Conservation (phyloP, 2,329 filamentous ascomycete species). For the Stemphylium lycopersici region DNA sequence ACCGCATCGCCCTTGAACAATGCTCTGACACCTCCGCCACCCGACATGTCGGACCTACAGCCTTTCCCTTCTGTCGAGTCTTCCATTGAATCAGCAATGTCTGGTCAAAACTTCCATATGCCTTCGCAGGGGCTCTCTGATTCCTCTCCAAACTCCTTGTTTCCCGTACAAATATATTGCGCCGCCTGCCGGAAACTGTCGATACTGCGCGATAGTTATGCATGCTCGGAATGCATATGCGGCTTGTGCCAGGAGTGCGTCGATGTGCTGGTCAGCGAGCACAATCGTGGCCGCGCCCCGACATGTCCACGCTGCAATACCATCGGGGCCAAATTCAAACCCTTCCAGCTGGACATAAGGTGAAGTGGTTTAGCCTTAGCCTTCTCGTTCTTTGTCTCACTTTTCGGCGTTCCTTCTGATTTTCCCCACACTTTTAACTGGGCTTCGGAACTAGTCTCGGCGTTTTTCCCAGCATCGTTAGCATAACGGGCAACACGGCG, state of each 20-base stretch:
- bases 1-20: slow-evolving; percentile 91
- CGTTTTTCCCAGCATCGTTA: slow-evolving; percentile 18
- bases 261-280: slow-evolving; percentile 76
- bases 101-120: slow-evolving; percentile 70
- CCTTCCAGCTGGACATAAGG: slow-evolving; percentile 82
- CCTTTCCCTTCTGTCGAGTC: slow-evolving; percentile 92
- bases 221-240: slow-evolving; percentile 95
- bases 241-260: slow-evolving; percentile 90
- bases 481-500: slow-evolving; percentile 29
- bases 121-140: slow-evolving; percentile 58
- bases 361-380: slow-evolving; percentile 50
- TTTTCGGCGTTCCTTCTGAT: slow-evolving; percentile 18
- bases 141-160: slow-evolving; percentile 63
- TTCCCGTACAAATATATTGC: slow-evolving; percentile 83
- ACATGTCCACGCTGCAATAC: slow-evolving; percentile 79
- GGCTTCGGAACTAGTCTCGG: slow-evolving; percentile 10
- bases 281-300: slow-evolving; percentile 69
- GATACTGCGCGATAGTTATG: slow-evolving; percentile 81
- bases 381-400: slow-evolving; percentile 13
- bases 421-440: slow-evolving; percentile 1
- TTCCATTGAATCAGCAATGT: slow-evolving; percentile 71
- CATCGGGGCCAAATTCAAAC: slow-evolving; percentile 80
- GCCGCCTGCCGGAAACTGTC: slow-evolving; percentile 82
- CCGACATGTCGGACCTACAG: slow-evolving; percentile 58
- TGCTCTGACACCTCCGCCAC: slow-evolving; percentile 79